These are phyloP conservation scores for Tubosaeta sp. DNA, from an alignment of 768 basidiomycete species.

Conservation along the genomic window DNA sequence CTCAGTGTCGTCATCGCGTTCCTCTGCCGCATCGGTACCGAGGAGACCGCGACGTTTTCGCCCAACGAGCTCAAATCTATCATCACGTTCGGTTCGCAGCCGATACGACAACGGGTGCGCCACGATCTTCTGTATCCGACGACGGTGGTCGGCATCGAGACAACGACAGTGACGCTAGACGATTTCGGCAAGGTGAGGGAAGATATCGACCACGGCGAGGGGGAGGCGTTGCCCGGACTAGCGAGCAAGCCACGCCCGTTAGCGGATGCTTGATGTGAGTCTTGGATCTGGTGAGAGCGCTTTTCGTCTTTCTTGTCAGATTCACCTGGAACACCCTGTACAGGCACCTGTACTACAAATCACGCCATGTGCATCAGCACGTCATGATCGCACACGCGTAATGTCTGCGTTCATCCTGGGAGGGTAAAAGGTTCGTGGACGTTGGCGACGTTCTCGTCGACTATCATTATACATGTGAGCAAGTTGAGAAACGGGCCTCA, in stretches of 20 bases:
- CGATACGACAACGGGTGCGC: neutral
- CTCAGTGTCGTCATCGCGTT: slow-evolving; percentile 2
- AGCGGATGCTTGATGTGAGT: neutral
- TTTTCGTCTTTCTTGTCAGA: neutral
- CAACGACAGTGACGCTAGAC: neutral
- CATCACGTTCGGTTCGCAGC: neutral
- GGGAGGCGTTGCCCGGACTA: neutral
- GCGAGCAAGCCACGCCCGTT: neutral
- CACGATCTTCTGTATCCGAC: neutral
- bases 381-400: neutral
- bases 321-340: neutral
- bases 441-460: neutral
- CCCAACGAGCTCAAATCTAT: neutral
- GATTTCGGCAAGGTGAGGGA: neutral
- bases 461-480: neutral
- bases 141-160: neutral
- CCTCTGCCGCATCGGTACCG: slow-evolving; percentile 5
- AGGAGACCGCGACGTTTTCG: neutral
- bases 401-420: neutral
- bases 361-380: neutral
- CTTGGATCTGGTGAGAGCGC: neutral
- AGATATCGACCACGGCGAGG: neutral
- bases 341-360: neutral
- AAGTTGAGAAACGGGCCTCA: neutral
- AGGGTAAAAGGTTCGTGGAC: neutral